Evolutionary conservation across 371 early-diverging fungal species (phyloP).

Genomic region (Rhizopus stolonifer): DNA sequence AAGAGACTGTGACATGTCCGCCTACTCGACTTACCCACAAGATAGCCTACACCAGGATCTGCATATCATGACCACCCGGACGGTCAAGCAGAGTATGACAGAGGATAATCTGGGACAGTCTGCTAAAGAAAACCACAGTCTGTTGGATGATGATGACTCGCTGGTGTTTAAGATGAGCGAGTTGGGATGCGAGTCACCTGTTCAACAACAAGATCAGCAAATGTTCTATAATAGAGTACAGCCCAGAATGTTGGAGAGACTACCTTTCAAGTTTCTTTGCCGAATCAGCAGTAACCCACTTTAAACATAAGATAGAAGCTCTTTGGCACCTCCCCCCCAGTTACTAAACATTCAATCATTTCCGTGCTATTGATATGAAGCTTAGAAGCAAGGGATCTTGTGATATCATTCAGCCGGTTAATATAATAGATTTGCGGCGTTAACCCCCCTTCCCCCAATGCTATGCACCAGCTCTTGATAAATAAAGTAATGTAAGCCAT

Average conservation of each 20-base stretch:
- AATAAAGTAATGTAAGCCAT: conserved; percentile 40
- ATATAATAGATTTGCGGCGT: conserved; percentile 83
- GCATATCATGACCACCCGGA: neutral
- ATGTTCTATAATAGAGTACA: conserved; percentile 11
- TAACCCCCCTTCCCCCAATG: conserved; percentile 72
- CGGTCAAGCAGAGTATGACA: neutral
- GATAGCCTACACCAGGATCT: conserved; percentile 14
- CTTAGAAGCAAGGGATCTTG: conserved; percentile 69
- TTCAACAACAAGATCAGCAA: neutral
- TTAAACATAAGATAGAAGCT: too few species aligned
- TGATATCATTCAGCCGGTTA: conserved; percentile 81
- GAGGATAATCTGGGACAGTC: neutral
- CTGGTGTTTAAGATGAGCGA: conserved; percentile 57
- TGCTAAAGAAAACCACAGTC: neutral
- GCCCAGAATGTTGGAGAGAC: too few species aligned
- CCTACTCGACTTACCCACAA: conserved; percentile 29
- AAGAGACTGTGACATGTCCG: conserved; percentile 9
- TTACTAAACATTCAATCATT: conserved; percentile 46
- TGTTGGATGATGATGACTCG: conserved; percentile 54
- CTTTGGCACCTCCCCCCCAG: too few species aligned
- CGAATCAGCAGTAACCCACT: too few species aligned
- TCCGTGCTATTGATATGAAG: conserved; percentile 44
- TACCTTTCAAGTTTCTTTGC: too few species aligned
- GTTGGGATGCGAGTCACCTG: conserved; percentile 30
- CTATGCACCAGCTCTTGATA: conserved; percentile 54